Percentiles rank a stretch among this genome's conserved stretches.
Evolutionary conservation across 768 basidiomycete species (phyloP).

Genomic region (Leccinum longicurvipes): DNA sequence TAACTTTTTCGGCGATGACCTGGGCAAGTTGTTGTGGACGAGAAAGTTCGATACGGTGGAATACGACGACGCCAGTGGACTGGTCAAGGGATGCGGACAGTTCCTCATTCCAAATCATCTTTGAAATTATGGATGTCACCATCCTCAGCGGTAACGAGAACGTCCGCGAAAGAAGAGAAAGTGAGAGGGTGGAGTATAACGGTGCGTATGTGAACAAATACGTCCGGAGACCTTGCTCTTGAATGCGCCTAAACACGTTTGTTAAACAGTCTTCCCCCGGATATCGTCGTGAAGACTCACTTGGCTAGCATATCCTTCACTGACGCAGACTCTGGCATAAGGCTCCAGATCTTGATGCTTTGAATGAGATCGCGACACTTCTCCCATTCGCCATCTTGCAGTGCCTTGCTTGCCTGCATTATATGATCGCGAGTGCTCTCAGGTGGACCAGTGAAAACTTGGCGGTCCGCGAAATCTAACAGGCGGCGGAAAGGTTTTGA

Average conservation of each 20-base stretch:
- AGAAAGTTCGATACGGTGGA: slow-evolving; percentile 88
- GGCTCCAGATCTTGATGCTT: slow-evolving; percentile 95
- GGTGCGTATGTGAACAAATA: slow-evolving; percentile 96
- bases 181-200: slow-evolving; percentile 87
- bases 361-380: slow-evolving; percentile 90
- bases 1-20: slow-evolving; percentile 84
- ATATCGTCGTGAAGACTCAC: slow-evolving; percentile 43
- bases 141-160: slow-evolving; percentile 79
- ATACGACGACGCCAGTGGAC: slow-evolving; percentile 83
- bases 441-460: slow-evolving; percentile 97
- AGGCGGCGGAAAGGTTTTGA: slow-evolving; percentile 96
- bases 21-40: slow-evolving; percentile 89
- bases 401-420: slow-evolving; percentile 96
- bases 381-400: slow-evolving; percentile 97
- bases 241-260: slow-evolving; percentile 72
- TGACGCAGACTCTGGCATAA: slow-evolving; percentile 84
- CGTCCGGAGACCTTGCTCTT: slow-evolving; percentile 94
- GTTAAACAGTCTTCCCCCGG: slow-evolving; percentile 1
- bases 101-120: slow-evolving; percentile 99
- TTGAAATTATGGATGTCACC: slow-evolving; percentile 82
- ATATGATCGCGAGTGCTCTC: slow-evolving; percentile 98
- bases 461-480: slow-evolving; percentile 94
- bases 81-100: slow-evolving; percentile 91
- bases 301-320: slow-evolving; percentile 95
- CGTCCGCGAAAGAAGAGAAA: slow-evolving; percentile 80